Conservation (phyloP, 192 early-diverging fungal genomes). For the Linnemannia schmuckeri region DNA sequence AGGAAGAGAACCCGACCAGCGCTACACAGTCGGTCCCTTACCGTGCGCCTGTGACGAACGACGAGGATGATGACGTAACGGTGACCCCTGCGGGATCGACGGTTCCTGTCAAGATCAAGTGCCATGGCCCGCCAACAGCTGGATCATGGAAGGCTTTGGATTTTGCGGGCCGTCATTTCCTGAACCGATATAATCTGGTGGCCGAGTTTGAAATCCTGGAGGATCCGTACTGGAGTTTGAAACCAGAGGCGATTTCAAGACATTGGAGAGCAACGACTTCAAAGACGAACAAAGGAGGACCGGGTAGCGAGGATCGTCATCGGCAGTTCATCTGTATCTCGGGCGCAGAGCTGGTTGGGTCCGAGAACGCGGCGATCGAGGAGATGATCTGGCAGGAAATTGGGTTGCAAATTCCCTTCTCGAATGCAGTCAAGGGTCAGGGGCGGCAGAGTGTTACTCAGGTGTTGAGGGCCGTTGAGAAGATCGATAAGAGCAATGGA, state of each 20-base stretch:
- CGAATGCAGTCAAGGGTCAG: constrained; percentile 2
- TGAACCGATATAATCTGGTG: constrained; percentile 43
- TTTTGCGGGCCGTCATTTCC: constrained; percentile 47
- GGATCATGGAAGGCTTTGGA: constrained; percentile 48
- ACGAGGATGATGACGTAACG: neutral
- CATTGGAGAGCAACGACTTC: constrained; percentile 27
- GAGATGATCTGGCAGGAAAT: constrained; percentile 46
- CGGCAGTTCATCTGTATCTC: constrained; percentile 33
- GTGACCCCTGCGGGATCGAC: neutral
- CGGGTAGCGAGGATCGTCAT: constrained; percentile 16
- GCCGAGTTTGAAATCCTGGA: constrained; percentile 39
- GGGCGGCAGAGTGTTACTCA: constrained; percentile 14
- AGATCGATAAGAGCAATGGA: neutral
- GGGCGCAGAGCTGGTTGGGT: constrained; percentile 36
- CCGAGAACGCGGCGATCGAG: constrained; percentile 30
- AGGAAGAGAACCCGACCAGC: constrained; percentile 35
- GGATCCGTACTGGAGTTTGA: constrained; percentile 40
- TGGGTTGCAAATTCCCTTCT: constrained; percentile 23
- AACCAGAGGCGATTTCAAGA: constrained; percentile 32
- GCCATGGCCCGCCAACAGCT: constrained; percentile 35
- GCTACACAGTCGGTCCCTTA: constrained; percentile 20
- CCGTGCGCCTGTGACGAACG: neutral
- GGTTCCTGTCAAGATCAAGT: constrained; percentile 21
- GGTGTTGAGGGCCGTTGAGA: constrained; percentile 28
- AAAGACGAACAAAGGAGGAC: neutral